phyloP scores from a whole-genome alignment of 2,329 filamentous ascomycete species.

The Ceratocystis albifundus region DNA sequence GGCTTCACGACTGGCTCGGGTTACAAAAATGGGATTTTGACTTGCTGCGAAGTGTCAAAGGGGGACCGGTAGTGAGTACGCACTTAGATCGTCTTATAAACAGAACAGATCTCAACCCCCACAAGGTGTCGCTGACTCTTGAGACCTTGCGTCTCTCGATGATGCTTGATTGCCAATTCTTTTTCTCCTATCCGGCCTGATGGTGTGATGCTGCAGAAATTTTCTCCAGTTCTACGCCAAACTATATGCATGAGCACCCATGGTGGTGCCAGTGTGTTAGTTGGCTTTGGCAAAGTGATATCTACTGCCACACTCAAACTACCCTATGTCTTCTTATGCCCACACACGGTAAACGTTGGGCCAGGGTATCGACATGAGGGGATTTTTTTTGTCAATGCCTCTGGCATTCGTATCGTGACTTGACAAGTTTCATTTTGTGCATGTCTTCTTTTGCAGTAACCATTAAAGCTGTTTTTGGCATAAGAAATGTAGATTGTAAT shows the following conservation, averaged over 20 bases:
- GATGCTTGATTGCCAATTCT: constrained; percentile 89
- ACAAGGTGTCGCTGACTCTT: constrained; percentile 87
- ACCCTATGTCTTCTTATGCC: background rate
- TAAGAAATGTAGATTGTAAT: constrained; percentile 11
- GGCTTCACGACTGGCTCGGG: constrained; percentile 21
- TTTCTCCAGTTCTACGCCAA: too few species aligned
- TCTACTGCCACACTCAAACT: background rate
- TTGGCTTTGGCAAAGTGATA: background rate
- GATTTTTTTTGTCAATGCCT: background rate
- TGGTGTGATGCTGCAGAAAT: constrained; percentile 10
- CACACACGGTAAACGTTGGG: background rate
- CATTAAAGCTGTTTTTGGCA: background rate
- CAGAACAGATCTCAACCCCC: constrained; percentile 46
- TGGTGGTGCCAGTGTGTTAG: background rate
- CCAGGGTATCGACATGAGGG: background rate
- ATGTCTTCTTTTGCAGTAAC: constrained; percentile 8
- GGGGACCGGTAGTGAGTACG: constrained; percentile 43
- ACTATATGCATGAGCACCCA: background rate
- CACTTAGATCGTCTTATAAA: constrained; percentile 44
- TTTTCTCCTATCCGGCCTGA: background rate
- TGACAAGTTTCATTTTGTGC: background rate
- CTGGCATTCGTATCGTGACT: background rate
- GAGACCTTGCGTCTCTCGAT: constrained; percentile 43
- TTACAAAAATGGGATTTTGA: constrained; percentile 28
- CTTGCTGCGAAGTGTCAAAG: constrained; percentile 43